phyloP scores from a whole-genome alignment of 768 basidiomycete species.

The Hericium rajendrae region DNA sequence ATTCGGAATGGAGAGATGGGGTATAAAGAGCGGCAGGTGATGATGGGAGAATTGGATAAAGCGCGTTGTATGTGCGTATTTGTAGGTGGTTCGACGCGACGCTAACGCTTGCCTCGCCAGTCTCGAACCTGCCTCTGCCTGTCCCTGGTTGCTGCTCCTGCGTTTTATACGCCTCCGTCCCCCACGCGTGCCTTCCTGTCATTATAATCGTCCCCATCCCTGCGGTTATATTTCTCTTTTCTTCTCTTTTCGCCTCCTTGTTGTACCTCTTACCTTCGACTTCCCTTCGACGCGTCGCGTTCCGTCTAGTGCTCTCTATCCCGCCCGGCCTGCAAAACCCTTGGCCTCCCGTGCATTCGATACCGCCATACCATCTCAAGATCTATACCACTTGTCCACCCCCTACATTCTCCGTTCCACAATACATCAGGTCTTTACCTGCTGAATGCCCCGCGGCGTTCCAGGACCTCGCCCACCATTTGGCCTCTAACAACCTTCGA shows the following conservation, averaged over 20 bases:
- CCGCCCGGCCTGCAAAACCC: neutral
- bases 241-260: neutral
- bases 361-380: too few species aligned
- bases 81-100: conserved; percentile 1
- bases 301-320: neutral
- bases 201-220: neutral
- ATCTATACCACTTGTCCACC: too few species aligned
- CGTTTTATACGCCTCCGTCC: neutral
- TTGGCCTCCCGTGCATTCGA: too few species aligned
- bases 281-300: neutral
- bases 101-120: neutral
- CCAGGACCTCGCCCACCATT: neutral
- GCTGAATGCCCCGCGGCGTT: neutral
- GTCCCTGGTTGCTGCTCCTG: neutral
- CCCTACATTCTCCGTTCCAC: too few species aligned
- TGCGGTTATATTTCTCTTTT: neutral
- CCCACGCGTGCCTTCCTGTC: neutral
- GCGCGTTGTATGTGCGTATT: neutral
- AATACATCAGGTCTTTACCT: neutral
- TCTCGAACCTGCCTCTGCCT: neutral
- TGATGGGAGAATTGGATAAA: neutral
- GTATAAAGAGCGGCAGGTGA: neutral
- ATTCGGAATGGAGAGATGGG: neutral
- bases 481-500: neutral
- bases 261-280: neutral